A percentile compares a stretch with the other conserved stretches of the same genome.
These are phyloP conservation scores for Pseudozyma sp. DNA, from an alignment of 1,284 basidiomycete genomes.

Conservation along the genomic window DNA sequence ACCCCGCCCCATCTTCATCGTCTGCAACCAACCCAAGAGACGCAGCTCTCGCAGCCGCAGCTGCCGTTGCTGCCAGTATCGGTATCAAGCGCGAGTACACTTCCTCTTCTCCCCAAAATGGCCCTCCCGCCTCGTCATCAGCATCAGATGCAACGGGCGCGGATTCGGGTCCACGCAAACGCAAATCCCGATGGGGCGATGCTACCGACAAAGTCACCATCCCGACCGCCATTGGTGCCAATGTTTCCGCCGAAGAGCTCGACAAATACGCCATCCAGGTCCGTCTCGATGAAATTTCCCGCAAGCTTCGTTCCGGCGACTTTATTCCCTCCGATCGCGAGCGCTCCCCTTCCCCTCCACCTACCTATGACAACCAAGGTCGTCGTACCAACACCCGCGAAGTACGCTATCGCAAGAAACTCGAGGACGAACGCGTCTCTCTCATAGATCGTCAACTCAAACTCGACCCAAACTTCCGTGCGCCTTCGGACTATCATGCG, in stretches of 20 bases:
- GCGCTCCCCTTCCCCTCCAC: conserved; percentile 93
- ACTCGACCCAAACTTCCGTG: conserved; percentile 95
- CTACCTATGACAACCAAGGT: conserved; percentile 95
- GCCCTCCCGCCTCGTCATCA: conserved; percentile 9
- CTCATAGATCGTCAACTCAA: conserved; percentile 96
- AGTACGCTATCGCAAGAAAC: conserved; percentile 95
- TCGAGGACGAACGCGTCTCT: conserved; percentile 94
- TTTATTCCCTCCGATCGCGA: conserved; percentile 95
- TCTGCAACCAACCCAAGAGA: conserved; percentile 29
- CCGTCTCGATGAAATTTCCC: conserved; percentile 93
- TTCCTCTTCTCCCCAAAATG: conserved; percentile 4
- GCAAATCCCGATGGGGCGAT: conserved; percentile 67
- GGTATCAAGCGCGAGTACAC: conserved; percentile 40
- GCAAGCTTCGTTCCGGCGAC: conserved; percentile 91
- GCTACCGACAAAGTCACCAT: conserved; percentile 54
- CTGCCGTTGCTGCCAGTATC: conserved; percentile 45
- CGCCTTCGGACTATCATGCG: conserved; percentile 90
- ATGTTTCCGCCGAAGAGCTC: conserved; percentile 61
- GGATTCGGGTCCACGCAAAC: conserved; percentile 59
- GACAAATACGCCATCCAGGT: conserved; percentile 68
- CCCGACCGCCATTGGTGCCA: conserved; percentile 62
- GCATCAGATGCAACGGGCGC: conserved; percentile 15
- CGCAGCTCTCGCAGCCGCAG: conserved; percentile 38
- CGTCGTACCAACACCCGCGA: conserved; percentile 98
- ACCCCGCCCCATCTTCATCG: conserved; percentile 15